Conservation (phyloP, 495 filamentous ascomycete genomes). For the Penicillium fimorum region DNA sequence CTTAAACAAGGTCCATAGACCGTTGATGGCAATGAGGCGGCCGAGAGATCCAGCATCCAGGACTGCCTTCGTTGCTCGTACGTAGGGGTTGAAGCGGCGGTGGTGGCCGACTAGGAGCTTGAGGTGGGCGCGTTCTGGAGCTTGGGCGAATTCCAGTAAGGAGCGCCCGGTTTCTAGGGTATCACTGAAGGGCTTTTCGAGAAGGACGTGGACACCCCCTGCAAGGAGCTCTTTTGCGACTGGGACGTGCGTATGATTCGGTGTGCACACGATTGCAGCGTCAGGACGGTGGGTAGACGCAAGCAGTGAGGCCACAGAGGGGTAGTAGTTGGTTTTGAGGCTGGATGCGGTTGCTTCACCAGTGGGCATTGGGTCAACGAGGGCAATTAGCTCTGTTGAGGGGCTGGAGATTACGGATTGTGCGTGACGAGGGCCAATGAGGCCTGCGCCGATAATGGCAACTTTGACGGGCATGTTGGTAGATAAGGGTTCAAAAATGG, state of each 20-base stretch:
- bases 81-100: conserved; percentile 59
- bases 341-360: conserved; percentile 27
- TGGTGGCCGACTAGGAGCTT: conserved; percentile 59
- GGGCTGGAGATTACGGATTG: conserved; percentile 48
- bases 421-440: conserved; percentile 58
- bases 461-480: conserved; percentile 37
- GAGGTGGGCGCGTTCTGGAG: conserved; percentile 28
- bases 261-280: conserved; percentile 59
- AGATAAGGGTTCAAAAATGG: background rate
- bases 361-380: conserved; percentile 50
- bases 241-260: conserved; percentile 56
- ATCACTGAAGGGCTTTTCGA: conserved; percentile 58
- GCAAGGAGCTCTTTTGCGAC: conserved; percentile 50
- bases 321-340: conserved; percentile 33
- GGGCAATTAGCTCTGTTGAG: conserved; percentile 44
- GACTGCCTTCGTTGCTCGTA: conserved; percentile 47
- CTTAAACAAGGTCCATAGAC: conserved; percentile 55
- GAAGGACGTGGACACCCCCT: conserved; percentile 51
- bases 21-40: conserved; percentile 50
- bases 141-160: conserved; percentile 27
- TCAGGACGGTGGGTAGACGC: conserved; percentile 39
- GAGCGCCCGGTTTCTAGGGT: conserved; percentile 39
- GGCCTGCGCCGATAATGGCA: conserved; percentile 55
- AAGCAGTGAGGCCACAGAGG: conserved; percentile 44
- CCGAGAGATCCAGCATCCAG: conserved; percentile 44